Conservation (phyloP, 2,329 filamentous ascomycete genomes). For the Onygena corvina region DNA sequence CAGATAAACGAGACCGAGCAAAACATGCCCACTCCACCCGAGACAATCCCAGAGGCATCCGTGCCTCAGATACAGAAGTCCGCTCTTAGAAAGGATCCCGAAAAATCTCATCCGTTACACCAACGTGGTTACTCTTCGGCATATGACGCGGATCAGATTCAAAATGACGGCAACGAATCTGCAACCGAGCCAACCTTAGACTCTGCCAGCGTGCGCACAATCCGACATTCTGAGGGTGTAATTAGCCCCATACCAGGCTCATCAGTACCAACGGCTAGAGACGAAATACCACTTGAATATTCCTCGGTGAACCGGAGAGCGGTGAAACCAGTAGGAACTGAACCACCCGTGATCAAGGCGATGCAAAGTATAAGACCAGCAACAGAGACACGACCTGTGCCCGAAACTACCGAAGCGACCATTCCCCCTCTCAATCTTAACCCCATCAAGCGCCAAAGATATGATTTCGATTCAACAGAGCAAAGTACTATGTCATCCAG, state of each 20-base stretch:
- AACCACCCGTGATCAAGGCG: neutral
- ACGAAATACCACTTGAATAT: neutral
- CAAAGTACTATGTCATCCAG: slow-evolving; percentile 6
- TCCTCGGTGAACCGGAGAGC: neutral
- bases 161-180: neutral
- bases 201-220: neutral
- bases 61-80: neutral
- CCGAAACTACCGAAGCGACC: neutral
- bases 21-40: neutral
- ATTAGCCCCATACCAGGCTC: neutral
- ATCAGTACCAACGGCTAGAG: neutral
- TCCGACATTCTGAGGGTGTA: neutral
- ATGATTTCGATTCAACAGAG: slow-evolving; percentile 12
- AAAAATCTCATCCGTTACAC: neutral
- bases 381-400: neutral
- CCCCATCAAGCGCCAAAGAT: neutral
- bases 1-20: slow-evolving; percentile 15
- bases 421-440: neutral
- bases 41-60: neutral
- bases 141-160: no score
- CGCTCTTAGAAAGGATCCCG: neutral
- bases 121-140: neutral
- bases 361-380: neutral
- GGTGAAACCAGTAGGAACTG: no score
- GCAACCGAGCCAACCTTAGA: neutral